A percentile compares a stretch with the other conserved stretches of the same genome.
These are phyloP conservation scores for Nicotiana noctiflora DNA, from an alignment of 257 asterid genomes.

Conservation along the genomic window DNA sequence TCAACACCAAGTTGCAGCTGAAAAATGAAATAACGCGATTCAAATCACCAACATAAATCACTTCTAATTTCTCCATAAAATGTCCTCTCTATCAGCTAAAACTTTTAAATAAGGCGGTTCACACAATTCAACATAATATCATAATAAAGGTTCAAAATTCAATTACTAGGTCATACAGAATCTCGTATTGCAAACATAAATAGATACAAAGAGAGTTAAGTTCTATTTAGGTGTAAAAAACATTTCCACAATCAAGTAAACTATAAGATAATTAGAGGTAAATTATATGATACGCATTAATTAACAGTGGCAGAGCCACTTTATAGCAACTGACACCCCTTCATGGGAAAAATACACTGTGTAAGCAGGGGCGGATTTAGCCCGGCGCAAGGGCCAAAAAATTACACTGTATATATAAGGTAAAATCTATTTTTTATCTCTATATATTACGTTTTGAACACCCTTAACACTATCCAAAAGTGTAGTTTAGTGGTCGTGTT, in stretches of 20 bases:
- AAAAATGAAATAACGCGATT: background rate
- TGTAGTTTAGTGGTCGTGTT: too few relatives aligned
- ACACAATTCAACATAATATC: background rate
- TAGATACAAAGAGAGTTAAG: background rate
- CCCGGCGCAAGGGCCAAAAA: too few relatives aligned
- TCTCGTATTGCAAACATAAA: background rate
- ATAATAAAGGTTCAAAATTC: background rate
- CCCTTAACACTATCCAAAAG: too few relatives aligned
- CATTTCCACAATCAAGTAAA: background rate
- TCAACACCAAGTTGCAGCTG: conserved; percentile 87
- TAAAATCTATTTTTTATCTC: too few relatives aligned
- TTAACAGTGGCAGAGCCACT: background rate
- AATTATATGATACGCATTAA: background rate
- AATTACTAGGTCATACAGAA: background rate
- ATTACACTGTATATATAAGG: too few relatives aligned
- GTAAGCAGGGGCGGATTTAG: too few relatives aligned
- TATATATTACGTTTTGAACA: too few relatives aligned
- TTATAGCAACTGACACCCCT: too few relatives aligned
- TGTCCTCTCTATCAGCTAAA: background rate
- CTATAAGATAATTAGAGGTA: background rate
- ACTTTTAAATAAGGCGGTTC: background rate
- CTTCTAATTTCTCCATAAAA: background rate
- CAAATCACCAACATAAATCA: background rate
- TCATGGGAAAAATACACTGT: too few relatives aligned
- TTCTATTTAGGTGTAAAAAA: background rate